Percentiles rank a stretch among this genome's conserved stretches.
Evolutionary conservation across 176 grass and related monocot genomes (phyloP).

Genomic region (Triticum turgidum): DNA sequence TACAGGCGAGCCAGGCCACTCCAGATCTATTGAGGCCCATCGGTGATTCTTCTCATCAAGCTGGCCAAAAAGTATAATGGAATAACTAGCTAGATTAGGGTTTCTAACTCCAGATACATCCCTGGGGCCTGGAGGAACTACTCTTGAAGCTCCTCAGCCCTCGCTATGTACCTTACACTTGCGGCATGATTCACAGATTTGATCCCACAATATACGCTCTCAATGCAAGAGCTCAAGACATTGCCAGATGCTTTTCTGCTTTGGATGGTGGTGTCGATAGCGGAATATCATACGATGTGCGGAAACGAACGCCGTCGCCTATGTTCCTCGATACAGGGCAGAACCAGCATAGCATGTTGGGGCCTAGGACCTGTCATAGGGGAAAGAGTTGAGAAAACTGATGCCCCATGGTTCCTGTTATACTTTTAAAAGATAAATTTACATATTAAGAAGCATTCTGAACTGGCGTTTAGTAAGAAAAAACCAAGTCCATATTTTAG

Average conservation of each 20-base stretch:
- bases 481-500: not conserved
- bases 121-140: not conserved
- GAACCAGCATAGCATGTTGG: slow-evolving; percentile 72
- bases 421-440: not conserved
- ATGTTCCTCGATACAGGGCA: slow-evolving; percentile 60
- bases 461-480: not conserved
- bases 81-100: slow-evolving; percentile 19
- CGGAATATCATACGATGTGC: slow-evolving; percentile 70
- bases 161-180: slow-evolving; percentile 18
- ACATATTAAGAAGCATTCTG: slow-evolving; percentile 2
- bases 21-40: not conserved
- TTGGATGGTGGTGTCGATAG: slow-evolving; percentile 38
- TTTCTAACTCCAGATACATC: slow-evolving; percentile 4
- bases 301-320: slow-evolving; percentile 69
- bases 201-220: not conserved
- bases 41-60: slow-evolving; percentile 11
- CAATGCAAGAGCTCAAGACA: slow-evolving; percentile 9
- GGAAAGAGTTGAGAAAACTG: not conserved
- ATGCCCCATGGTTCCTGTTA: not conserved
- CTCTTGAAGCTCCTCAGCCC: slow-evolving; percentile 11
- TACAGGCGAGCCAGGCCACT: not conserved
- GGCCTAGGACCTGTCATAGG: slow-evolving; percentile 61
- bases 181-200: slow-evolving; percentile 14
- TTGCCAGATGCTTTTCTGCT: slow-evolving; percentile 9
- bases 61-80: not conserved